Conservation (phyloP, 352 stramenopile species). For the Globisporangium emineosum region DNA sequence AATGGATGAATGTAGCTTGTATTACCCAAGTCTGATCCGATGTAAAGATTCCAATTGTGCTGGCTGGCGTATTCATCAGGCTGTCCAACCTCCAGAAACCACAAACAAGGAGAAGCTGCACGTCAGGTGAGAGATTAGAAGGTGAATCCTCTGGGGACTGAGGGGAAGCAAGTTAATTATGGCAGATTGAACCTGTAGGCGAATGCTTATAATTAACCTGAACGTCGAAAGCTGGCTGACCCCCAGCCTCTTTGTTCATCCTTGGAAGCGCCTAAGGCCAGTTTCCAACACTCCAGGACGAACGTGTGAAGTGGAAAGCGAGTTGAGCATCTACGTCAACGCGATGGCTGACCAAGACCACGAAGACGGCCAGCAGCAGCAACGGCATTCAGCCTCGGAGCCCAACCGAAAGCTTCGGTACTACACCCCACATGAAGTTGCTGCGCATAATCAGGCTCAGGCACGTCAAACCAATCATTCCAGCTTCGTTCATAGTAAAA, state of each 20-base stretch:
- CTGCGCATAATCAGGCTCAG: constrained; percentile 77
- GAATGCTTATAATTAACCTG: background rate
- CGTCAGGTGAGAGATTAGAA: background rate
- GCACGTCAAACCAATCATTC: constrained; percentile 19
- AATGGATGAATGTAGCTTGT: background rate
- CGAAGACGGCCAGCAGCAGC: constrained; percentile 1
- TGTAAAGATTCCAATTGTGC: no score
- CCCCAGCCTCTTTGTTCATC: background rate
- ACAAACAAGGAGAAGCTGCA: background rate
- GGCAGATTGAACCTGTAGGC: background rate
- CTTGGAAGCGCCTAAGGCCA: background rate
- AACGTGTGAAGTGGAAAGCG: background rate
- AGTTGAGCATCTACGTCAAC: background rate
- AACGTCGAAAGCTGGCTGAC: background rate
- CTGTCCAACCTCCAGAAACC: no score
- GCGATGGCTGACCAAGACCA: constrained; percentile 4
- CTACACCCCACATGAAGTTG: constrained; percentile 80
- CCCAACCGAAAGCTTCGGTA: constrained; percentile 29
- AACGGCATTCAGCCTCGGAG: background rate
- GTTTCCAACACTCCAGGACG: background rate
- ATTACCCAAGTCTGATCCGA: no score
- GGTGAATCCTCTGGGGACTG: background rate
- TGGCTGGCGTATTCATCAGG: background rate
- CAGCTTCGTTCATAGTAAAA: background rate
- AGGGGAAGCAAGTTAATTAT: background rate